phyloP scores from a whole-genome alignment of 352 stramenopile species.

The Achlya hypogyna region DNA sequence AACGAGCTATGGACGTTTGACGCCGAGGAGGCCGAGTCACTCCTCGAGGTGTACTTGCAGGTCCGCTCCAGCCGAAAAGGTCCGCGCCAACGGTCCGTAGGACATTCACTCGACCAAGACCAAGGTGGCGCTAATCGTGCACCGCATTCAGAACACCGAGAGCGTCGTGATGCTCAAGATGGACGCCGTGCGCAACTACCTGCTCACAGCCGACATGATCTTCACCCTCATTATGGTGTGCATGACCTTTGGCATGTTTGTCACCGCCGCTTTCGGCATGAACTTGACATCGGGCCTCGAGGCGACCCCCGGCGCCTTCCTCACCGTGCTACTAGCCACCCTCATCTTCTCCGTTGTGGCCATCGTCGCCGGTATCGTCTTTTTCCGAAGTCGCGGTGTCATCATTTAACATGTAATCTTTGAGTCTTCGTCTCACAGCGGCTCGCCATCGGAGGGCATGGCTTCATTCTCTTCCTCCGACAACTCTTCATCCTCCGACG shows the following conservation, averaged over 20 bases:
- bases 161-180: constrained; percentile 71
- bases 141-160: constrained; percentile 71
- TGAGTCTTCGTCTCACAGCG: background rate
- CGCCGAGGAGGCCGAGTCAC: constrained; percentile 59
- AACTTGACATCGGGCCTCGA: constrained; percentile 52
- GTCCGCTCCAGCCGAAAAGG: background rate
- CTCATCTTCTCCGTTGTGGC: constrained; percentile 32
- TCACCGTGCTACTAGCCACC: constrained; percentile 37
- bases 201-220: constrained; percentile 58
- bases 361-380: constrained; percentile 39
- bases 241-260: constrained; percentile 53
- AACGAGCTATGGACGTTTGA: constrained; percentile 57
- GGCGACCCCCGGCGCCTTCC: constrained; percentile 40
- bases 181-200: constrained; percentile 72
- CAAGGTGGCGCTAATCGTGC: constrained; percentile 54
- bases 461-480: constrained; percentile 20
- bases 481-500: too few relatives aligned
- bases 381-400: constrained; percentile 63
- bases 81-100: background rate
- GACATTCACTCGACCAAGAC: constrained; percentile 76
- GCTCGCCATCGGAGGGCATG: background rate
- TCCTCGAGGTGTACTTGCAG: constrained; percentile 73
- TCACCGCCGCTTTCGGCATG: constrained; percentile 65
- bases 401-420: constrained; percentile 27
- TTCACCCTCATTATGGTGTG: constrained; percentile 60